Percentiles rank a stretch among this genome's conserved stretches.
Evolutionary conservation across 1,284 basidiomycete species (phyloP).

Genomic region (Leccinum fallax): DNA sequence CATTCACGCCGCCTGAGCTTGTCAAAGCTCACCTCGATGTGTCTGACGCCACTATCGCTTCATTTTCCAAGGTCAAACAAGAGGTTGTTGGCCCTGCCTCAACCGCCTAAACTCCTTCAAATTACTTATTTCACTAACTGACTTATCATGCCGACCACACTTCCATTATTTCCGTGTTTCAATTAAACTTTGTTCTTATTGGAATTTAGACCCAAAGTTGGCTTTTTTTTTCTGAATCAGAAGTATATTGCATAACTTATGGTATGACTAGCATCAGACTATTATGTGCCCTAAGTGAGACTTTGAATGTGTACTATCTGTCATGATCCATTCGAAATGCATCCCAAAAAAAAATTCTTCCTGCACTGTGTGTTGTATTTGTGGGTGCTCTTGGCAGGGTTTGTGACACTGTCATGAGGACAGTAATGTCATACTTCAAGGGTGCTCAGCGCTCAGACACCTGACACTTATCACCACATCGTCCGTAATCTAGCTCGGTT

Average conservation of each 20-base stretch:
- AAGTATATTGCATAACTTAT: not conserved
- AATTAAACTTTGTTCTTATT: not conserved
- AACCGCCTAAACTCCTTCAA: not conserved
- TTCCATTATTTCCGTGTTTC: constrained; percentile 18
- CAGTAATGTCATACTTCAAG: not conserved
- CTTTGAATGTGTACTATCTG: not conserved
- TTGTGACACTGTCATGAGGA: not conserved
- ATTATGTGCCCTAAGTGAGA: not conserved
- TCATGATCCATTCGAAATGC: not conserved
- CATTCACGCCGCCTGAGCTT: constrained; percentile 53
- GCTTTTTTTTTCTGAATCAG: not conserved
- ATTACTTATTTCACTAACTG: not conserved
- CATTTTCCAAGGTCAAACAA: constrained; percentile 39
- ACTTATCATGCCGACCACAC: constrained; percentile 3
- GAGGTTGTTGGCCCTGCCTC: constrained; percentile 30
- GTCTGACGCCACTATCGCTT: constrained; percentile 45
- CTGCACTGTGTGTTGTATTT: not conserved
- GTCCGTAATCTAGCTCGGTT: not conserved
- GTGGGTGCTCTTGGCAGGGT: not conserved
- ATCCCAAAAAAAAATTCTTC: not conserved
- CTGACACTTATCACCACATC: too few relatives aligned
- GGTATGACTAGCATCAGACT: not conserved
- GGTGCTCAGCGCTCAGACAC: not conserved
- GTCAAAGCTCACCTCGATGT: constrained; percentile 57
- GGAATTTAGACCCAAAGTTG: not conserved